Percentiles rank a stretch among this genome's conserved stretches.
These are phyloP conservation scores for Dipodascus geniculatus DNA, from an alignment of 805 yeast species.

Conservation along the genomic window DNA sequence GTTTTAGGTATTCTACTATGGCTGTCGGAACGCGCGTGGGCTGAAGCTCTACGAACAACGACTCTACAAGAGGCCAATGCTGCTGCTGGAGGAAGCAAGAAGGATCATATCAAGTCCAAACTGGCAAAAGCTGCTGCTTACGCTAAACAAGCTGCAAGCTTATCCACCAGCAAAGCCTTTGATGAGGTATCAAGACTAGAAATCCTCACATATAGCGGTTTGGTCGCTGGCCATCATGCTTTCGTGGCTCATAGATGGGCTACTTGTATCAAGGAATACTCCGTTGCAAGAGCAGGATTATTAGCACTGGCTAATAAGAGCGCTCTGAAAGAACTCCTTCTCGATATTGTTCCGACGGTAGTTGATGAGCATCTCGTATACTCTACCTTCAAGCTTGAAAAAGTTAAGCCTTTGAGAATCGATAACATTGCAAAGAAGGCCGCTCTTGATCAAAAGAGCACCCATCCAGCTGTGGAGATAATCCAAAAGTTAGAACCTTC, in stretches of 20 bases:
- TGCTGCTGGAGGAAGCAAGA: slow-evolving; percentile 33
- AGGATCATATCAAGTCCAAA: slow-evolving; percentile 42
- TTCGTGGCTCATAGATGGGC: slow-evolving; percentile 46
- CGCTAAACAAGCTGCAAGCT: slow-evolving; percentile 29
- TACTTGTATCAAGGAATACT: slow-evolving; percentile 37
- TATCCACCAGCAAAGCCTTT: slow-evolving; percentile 10
- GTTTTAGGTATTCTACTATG: slow-evolving; percentile 50
- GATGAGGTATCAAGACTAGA: slow-evolving; percentile 15
- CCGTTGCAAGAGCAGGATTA: slow-evolving; percentile 51
- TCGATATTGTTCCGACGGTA: slow-evolving; percentile 43
- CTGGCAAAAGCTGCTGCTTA: slow-evolving; percentile 49
- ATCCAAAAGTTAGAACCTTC: slow-evolving; percentile 28
- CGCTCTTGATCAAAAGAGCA: slow-evolving; percentile 26
- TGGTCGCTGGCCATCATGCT: slow-evolving; percentile 41
- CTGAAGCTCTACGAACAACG: slow-evolving; percentile 55
- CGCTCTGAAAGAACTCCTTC: slow-evolving; percentile 28
- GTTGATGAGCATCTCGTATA: slow-evolving; percentile 59
- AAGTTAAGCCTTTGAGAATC: slow-evolving; percentile 33
- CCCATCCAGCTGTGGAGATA: slow-evolving; percentile 26
- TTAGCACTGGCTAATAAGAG: slow-evolving; percentile 35
- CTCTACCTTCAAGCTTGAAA: slow-evolving; percentile 35
- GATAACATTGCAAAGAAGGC: slow-evolving; percentile 36
- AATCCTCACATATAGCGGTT: slow-evolving; percentile 25
- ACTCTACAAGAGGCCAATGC: slow-evolving; percentile 41
- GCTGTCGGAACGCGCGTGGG: slow-evolving; percentile 66